Percentiles rank a stretch among this genome's conserved stretches.
Evolutionary conservation across 2,329 filamentous ascomycete genomes (phyloP).

Genomic region (Tympanopsis confertula): DNA sequence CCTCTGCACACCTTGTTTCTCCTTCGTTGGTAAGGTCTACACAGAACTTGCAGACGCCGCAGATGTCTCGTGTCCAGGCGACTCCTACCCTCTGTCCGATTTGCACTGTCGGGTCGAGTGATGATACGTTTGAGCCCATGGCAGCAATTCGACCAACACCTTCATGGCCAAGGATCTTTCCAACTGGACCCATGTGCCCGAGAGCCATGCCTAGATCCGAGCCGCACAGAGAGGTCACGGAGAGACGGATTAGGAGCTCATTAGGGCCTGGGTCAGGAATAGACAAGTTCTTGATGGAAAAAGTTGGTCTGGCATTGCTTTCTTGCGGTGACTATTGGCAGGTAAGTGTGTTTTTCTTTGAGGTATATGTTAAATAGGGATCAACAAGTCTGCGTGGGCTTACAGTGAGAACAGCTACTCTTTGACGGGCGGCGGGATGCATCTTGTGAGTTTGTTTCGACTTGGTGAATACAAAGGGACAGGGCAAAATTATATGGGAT

Average conservation of each 20-base stretch:
- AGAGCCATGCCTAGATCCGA: conserved; percentile 23
- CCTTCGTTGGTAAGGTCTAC: conserved; percentile 13
- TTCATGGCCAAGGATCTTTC: conserved; percentile 27
- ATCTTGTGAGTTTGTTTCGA: no score
- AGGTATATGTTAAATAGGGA: no score
- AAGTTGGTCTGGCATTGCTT: conserved; percentile 5
- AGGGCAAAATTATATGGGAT: no score
- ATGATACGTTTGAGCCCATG: conserved; percentile 19
- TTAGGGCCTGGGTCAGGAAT: conserved; percentile 14
- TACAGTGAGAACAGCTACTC: no score
- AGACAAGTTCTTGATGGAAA: conserved; percentile 10
- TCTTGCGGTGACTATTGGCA: neutral
- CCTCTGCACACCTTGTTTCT: conserved; percentile 21
- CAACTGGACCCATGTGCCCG: conserved; percentile 21
- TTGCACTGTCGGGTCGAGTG: conserved; percentile 10
- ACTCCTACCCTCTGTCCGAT: conserved; percentile 24
- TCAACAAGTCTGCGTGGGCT: no score
- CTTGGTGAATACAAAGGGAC: no score
- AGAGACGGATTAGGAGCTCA: conserved; percentile 20
- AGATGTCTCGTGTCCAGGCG: conserved; percentile 23
- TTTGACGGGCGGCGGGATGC: no score
- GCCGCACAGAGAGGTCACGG: conserved; percentile 23
- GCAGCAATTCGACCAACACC: conserved; percentile 25
- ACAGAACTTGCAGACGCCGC: conserved; percentile 20
- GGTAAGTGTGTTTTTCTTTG: no score